phyloP scores from a whole-genome alignment of 768 basidiomycete genomes.

The Lentinula guzmanii region DNA sequence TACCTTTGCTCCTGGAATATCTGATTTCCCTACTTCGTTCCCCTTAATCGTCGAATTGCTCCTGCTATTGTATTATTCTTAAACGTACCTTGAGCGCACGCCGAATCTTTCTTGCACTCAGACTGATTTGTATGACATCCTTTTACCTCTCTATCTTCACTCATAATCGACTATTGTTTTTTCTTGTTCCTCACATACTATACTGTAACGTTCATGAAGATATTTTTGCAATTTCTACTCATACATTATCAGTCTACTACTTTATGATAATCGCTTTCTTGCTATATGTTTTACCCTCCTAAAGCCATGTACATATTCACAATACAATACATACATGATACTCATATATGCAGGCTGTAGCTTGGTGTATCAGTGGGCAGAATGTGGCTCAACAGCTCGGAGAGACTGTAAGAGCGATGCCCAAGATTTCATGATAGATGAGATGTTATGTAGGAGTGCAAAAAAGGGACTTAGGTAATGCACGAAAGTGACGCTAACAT shows the following conservation, averaged over 20 bases:
- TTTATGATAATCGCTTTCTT: constrained; percentile 2
- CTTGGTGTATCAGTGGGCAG: not conserved
- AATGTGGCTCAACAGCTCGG: not conserved
- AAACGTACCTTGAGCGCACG: not conserved
- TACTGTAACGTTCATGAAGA: not conserved
- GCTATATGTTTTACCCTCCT: not conserved
- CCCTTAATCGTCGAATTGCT: not conserved
- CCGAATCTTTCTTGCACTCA: not conserved
- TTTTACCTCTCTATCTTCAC: not conserved
- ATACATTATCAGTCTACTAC: not conserved
- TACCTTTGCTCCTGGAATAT: not conserved
- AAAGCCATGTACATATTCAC: not conserved
- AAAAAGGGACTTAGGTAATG: not conserved
- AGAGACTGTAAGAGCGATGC: not conserved
- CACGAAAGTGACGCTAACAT: not conserved
- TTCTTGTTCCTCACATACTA: not conserved
- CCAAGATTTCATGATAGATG: constrained; percentile 3
- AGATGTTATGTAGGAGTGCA: not conserved
- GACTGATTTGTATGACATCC: not conserved
- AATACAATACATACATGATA: not conserved
- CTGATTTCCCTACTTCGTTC: not conserved
- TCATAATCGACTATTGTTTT: not conserved
- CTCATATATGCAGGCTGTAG: not conserved
- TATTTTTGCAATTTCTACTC: not conserved
- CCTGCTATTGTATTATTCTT: not conserved